Evolutionary conservation across 495 filamentous ascomycete species (phyloP), one percentile per base, ranked within the genome.

Genomic region (Apiosordaria backusii): DNA sequence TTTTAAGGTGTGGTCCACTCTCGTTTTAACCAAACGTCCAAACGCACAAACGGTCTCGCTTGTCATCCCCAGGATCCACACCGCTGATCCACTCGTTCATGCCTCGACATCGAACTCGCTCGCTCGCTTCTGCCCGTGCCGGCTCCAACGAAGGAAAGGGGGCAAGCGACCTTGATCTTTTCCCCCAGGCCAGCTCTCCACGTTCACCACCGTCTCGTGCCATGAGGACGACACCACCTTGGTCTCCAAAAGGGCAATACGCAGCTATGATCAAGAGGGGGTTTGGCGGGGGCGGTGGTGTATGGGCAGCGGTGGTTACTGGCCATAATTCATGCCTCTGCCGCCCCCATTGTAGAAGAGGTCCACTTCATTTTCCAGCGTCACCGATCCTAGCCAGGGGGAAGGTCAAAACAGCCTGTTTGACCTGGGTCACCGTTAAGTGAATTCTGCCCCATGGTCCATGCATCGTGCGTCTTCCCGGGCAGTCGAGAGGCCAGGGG

Each of bases 81-180:
- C 64, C 29, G 59, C 50, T 25, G 55, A 64, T 60, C 65, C 60
- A 64, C 55, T 57, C 18, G 29, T 64, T 67, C 67, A 67, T 68
- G 67, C 67, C 59, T 67, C 61, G 53, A 35, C 25, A 25, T 45
- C 24, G 9, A 22, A 59, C 50, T 52, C 25, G 52, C 55, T 64
- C 68, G 64, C 72, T 74, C 72, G 72, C 72, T 74, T 74, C 67
- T 70, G 72, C 70, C 72, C 72, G 72, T 53, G 63, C 66, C 65
- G 24, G 67, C 66, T 74, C 70, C 72, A 70, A 57, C 22, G 64
- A 66, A 15, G 35, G 57, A 50, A 61, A 55, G 52, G 23, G 55
- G 68, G 65, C 61, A 66, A 35, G 40, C 63, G 59, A 63, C 60
- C 19, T 62, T 45, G 35, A 45, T 45, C 35, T 45, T 15, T 45